Percentiles rank a stretch among this genome's conserved stretches.
These are phyloP conservation scores for Globisporangium barbulae DNA, from an alignment of 352 stramenopile genomes.

Conservation along the genomic window DNA sequence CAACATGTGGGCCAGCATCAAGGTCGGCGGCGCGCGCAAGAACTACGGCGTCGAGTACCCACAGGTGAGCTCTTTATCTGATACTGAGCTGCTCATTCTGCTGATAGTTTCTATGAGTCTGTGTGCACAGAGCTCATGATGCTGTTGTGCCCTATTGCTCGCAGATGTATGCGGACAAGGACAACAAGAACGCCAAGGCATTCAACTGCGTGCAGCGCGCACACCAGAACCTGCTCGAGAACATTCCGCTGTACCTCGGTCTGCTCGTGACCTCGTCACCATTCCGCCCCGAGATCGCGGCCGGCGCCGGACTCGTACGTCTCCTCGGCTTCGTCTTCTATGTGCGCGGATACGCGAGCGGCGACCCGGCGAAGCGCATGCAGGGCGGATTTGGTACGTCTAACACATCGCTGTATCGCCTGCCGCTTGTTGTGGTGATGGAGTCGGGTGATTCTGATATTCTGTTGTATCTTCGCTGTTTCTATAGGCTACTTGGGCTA, in stretches of 20 bases:
- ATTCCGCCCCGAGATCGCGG: slow-evolving; percentile 14
- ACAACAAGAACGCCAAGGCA: slow-evolving; percentile 82
- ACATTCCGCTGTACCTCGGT: slow-evolving; percentile 52
- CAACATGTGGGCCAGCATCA: slow-evolving; percentile 16
- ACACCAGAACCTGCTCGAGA: slow-evolving; percentile 92
- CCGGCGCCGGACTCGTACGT: neutral
- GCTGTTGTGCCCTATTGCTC: neutral
- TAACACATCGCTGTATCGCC: neutral
- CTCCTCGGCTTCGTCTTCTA: neutral
- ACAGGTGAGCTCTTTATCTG: slow-evolving; percentile 1
- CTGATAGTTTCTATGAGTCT: neutral
- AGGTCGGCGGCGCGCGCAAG: slow-evolving; percentile 17
- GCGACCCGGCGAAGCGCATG: neutral
- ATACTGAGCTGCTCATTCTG: neutral
- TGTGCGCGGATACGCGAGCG: neutral
- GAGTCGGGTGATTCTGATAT: neutral
- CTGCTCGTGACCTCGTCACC: neutral
- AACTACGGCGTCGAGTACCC: slow-evolving; percentile 16
- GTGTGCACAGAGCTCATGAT: neutral
- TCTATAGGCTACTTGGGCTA: slow-evolving; percentile 50
- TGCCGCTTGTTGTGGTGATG: neutral
- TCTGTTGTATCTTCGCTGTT: neutral
- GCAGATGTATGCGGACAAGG: slow-evolving; percentile 87
- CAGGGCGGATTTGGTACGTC: neutral
- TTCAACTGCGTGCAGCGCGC: slow-evolving; percentile 91